Base-by-base conservation (phyloP, 495 filamentous ascomycete genomes). In the Aspergillus asperescens region DNA sequence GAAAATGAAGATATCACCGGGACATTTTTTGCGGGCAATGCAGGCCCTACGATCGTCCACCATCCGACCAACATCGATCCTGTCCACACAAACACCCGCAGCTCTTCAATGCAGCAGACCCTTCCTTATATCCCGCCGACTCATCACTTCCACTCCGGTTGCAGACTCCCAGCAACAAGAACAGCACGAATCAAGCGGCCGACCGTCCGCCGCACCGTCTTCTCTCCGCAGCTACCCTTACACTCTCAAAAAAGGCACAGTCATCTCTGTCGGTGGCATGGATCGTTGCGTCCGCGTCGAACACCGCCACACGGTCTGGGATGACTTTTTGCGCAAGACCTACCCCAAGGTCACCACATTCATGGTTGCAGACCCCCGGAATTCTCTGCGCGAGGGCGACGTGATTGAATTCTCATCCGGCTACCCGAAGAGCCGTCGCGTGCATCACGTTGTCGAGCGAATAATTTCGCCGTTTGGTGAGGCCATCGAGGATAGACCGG, bases 361-460 rank as follows among this genome's bases (percentile, higher is more conserved):
- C 67, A 77, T 90, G 28, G 88, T 91, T 13, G 80, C 87, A 64
- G 89, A 94, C 72, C 89, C 88, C 6, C 69, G 65, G 62, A 80
- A 84, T 72, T 89, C 86, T 12, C 73, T 89, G 43, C 80, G 84
- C 48, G 72, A 77, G 41, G 89, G 89, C 61, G 89, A 94, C 67
- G 80, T 92, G 12, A 82, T 94, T n/a, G 80, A 83, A 65, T 87
- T 93, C 62, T 79, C 79, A 18, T 78, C 83, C 18, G 84, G 84
- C 35, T 83, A 71, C 62, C 80, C 83, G 13, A 77, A 77, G 51
- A 79, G 78, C 54, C 82, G 83, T 48, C 63, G 67, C 47, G 88
- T 91, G 55, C 82, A 78, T 23, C 87, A 91, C 66, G 85, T 92
- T 25, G 84, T 93, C 20, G 84, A 86, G 64, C 66, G 77, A 47